phyloP scores from a whole-genome alignment of 1,284 basidiomycete species.

The Leccinum fuscescens region DNA sequence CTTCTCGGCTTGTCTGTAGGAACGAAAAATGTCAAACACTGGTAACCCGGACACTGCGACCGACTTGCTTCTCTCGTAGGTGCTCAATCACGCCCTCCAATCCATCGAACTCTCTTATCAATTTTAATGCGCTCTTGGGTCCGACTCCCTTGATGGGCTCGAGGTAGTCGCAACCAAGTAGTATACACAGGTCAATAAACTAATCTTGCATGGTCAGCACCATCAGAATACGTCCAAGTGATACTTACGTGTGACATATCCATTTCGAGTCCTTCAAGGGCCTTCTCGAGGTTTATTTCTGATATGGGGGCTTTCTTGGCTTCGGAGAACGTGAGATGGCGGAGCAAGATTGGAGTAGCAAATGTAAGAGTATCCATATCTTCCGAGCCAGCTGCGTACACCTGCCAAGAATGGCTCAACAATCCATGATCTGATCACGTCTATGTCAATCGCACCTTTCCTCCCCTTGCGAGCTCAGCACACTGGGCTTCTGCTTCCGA shows the following conservation, averaged over 20 bases:
- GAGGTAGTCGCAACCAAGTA: constrained; percentile 97
- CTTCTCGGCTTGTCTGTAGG: constrained; percentile 46
- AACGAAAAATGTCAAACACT: background rate
- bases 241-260: constrained; percentile 77
- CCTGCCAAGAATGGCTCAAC: constrained; percentile 44
- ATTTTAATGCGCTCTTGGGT: constrained; percentile 93
- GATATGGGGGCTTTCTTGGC: constrained; percentile 98
- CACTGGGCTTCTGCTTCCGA: constrained; percentile 99
- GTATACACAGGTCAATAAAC: constrained; percentile 97
- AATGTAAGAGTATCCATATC: constrained; percentile 99
- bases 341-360: constrained; percentile 85
- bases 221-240: background rate
- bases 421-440: constrained; percentile 3
- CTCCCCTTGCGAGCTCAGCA: constrained; percentile 92
- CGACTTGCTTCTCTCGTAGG: constrained; percentile 71
- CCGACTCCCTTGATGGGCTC: constrained; percentile 96
- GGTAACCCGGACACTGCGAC: background rate
- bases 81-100: constrained; percentile 83
- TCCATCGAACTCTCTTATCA: constrained; percentile 83
- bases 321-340: constrained; percentile 98
- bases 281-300: constrained; percentile 84
- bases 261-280: constrained; percentile 89
- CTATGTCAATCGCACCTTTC: constrained; percentile 58
- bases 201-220: constrained; percentile 33
- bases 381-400: constrained; percentile 96